Base-by-base conservation (phyloP, 2,329 filamentous ascomycete genomes). In the Aspergillus versicolor region DNA sequence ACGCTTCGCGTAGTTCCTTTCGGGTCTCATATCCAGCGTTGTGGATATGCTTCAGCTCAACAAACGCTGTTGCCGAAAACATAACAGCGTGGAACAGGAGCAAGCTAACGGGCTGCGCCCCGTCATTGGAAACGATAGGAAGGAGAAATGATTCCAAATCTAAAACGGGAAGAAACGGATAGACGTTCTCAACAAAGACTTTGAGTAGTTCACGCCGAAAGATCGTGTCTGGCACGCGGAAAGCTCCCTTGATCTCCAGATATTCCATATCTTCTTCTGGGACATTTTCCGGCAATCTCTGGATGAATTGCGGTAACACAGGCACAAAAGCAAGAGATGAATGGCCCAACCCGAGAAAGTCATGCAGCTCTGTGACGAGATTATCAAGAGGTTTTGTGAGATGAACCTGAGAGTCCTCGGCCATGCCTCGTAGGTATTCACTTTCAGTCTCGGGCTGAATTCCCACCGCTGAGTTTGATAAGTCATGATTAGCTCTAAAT, bases 1-100 rank as follows among this genome's bases (percentile, higher is more conserved):
- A 42, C 15, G 9, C 5, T 2, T 54, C 38, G 3, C 57, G 53
- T 15, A 46, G 40, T 2, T 30, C 44, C 32, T 48, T 45, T 11
- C 57, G 53, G 7, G 53, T 50, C 11, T 38, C 11, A 34, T 54
- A 59, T 5, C 57, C 57, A 13, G 47, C 53, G 7, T 24, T n/a
- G 15, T 42, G 44, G 11, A 59, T 43, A 38, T 57, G 45, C 13
- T 40, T 49, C 9, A 54, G 27, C 12, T 59, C 54, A 2, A 59
- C 32, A 47, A 59, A 59, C 6, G 54, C 44, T 3, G 49, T 41
- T 1, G 43, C 49, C 5, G 57, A 49, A 30, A 56, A 59, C 54
- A 59, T 53, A 8, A 57, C 57, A 12, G 57, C 54, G 22, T 59
- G 57, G 24, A 59, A 59, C 19, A 59, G 37, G 3, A 59, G 40